phyloP scores from a whole-genome alignment of 108 stramenopile genomes.

The Pseudonitzschia pungens region DNA sequence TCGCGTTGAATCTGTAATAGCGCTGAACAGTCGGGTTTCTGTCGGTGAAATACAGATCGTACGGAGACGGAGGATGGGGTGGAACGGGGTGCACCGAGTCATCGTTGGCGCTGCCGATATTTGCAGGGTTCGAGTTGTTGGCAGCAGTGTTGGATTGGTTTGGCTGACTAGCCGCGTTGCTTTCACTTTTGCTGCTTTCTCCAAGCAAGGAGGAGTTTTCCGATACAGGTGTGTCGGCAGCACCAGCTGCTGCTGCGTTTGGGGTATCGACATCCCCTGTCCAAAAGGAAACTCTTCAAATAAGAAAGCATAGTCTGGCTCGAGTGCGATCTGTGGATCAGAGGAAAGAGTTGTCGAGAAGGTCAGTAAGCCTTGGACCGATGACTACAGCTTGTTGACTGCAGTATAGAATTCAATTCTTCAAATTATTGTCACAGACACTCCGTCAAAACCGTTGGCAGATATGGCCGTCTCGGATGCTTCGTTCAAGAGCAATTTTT shows the following conservation, averaged over 20 bases:
- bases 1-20: slow-evolving; percentile 85
- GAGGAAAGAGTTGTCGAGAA: too few species aligned
- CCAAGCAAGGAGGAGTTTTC: slow-evolving; percentile 31
- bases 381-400: too few species aligned
- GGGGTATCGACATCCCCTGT: neutral
- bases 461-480: too few species aligned
- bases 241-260: neutral
- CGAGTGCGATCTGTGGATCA: neutral
- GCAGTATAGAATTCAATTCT: too few species aligned
- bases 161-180: neutral
- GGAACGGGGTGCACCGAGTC: slow-evolving; percentile 27
- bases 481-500: too few species aligned
- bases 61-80: slow-evolving; percentile 26
- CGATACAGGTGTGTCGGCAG: neutral
- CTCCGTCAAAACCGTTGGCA: too few species aligned
- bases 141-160: neutral
- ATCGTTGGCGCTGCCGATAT: neutral
- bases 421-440: too few species aligned
- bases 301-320: slow-evolving; percentile 13
- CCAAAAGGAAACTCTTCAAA: slow-evolving; percentile 17
- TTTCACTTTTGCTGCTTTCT: neutral
- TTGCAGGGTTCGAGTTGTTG: too few species aligned
- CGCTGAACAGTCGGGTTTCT: slow-evolving; percentile 77
- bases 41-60: slow-evolving; percentile 44
- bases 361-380: too few species aligned